Evolutionary conservation across 352 stramenopile genomes (phyloP).

Genomic region (Hyaloperonospora arabidopsidis): DNA sequence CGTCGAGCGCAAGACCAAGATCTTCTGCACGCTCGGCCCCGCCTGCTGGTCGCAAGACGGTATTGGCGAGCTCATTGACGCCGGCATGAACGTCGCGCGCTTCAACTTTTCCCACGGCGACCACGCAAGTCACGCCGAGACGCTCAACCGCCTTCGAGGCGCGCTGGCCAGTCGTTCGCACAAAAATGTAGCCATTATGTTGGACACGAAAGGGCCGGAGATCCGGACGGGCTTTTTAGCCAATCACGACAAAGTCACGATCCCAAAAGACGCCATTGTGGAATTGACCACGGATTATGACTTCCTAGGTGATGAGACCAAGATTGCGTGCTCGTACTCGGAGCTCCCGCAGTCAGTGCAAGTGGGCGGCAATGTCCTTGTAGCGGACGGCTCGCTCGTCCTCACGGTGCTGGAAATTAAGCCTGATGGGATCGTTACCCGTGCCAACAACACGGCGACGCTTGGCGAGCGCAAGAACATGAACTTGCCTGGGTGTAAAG

Average conservation of each 20-base stretch:
- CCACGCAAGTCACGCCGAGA: slow-evolving; percentile 78
- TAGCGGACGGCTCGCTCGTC: slow-evolving; percentile 91
- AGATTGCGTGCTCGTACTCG: slow-evolving; percentile 91
- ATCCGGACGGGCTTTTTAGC: slow-evolving; percentile 88
- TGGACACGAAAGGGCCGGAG: slow-evolving; percentile 96
- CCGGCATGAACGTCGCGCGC: slow-evolving; percentile 95
- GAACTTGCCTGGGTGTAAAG: slow-evolving; percentile 89
- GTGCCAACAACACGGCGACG: slow-evolving; percentile 67
- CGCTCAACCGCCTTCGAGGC: slow-evolving; percentile 53
- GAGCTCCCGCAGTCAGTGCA: slow-evolving; percentile 86
- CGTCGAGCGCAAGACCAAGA: slow-evolving; percentile 80
- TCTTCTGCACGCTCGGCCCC: slow-evolving; percentile 87
- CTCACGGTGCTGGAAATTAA: slow-evolving; percentile 84
- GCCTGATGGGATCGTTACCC: slow-evolving; percentile 61
- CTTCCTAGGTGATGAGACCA: slow-evolving; percentile 69
- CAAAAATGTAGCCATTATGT: slow-evolving; percentile 86
- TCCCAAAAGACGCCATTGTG: slow-evolving; percentile 48
- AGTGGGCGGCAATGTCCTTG: slow-evolving; percentile 87
- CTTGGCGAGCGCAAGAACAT: slow-evolving; percentile 94
- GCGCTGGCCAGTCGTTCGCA: slow-evolving; percentile 52
- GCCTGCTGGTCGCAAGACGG: slow-evolving; percentile 90
- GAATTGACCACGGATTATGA: slow-evolving; percentile 57
- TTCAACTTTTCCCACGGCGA: slow-evolving; percentile 99
- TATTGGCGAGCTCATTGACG: slow-evolving; percentile 84
- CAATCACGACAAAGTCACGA: slow-evolving; percentile 64